Evolutionary conservation across 108 stramenopile genomes (phyloP), one percentile per base, ranked within the genome.

Genomic region (Bacterosira constricta): DNA sequence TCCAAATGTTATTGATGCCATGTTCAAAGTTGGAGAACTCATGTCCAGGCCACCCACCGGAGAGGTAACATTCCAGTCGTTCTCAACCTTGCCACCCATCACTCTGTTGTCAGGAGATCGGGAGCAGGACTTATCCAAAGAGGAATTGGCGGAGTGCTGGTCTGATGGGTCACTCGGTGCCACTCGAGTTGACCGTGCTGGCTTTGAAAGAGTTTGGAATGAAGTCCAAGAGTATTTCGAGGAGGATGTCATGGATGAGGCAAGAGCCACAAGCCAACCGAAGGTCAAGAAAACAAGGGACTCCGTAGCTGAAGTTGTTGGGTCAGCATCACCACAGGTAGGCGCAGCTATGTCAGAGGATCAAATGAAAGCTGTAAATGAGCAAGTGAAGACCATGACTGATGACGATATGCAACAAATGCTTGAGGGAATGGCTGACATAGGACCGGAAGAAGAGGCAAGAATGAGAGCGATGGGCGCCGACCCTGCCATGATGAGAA

Each of bases 191-290:
- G 87, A 90, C 81, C 77, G 85, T 1, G 51, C 37, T 39, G 89
- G 83, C 25, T 90, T 90, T 66, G 82, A 86, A 75, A 66, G 89
- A 27, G 89, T 90, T 15, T 90, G 86, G 89, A 85, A 78, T 21
- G 89, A 90, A 71, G 87, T 90, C 4, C 89, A 90, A 66, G 89
- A 90, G 23, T 86, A 90, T 58, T 90, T 86, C 72, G 83, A 88
- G 61, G 81, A 83, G 18, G 87, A 88, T 50, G 77, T 90, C 13
- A 85, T 90, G 85, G 85, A 79, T 18, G 87, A 84, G 36, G 67
- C 87, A n/a, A 42, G 82, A 29, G 61, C 45, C 11, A 66, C 69
- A 11, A 26, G 36, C 32, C 79, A 75, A 32, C 60, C 57, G 23
- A 78, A 78, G 50, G 69, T 64, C 8, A 78, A 78, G 46, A 78